phyloP scores from a whole-genome alignment of 2,329 filamentous ascomycete species.

The Chaetomiaceae sp. region DNA sequence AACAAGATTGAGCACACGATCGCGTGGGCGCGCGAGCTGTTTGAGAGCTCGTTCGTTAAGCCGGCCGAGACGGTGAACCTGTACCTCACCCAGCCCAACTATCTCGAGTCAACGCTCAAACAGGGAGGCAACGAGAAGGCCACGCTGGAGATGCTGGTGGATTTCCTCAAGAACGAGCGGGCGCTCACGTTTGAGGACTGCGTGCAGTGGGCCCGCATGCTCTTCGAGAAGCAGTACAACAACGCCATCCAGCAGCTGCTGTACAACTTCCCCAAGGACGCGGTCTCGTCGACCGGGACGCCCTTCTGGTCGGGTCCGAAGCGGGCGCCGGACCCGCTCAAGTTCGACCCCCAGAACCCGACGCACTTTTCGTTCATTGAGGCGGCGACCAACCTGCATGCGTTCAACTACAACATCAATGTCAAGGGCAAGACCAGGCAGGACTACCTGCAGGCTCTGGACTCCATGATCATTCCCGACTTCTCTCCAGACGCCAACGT shows the following conservation, averaged over 20 bases:
- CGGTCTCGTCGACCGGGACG: constrained; percentile 78
- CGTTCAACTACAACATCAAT: constrained; percentile 97
- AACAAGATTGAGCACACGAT: constrained; percentile 99
- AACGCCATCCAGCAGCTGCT: constrained; percentile 93
- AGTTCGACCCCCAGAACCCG: constrained; percentile 78
- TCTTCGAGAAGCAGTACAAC: constrained; percentile 96
- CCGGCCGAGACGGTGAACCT: constrained; percentile 91
- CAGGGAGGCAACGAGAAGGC: constrained; percentile 94
- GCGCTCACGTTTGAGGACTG: constrained; percentile 93
- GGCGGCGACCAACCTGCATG: constrained; percentile 85
- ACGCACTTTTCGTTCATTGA: constrained; percentile 87
- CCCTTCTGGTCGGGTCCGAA: constrained; percentile 98
- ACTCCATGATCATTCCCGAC: constrained; percentile 92
- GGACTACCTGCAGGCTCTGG: constrained; percentile 74
- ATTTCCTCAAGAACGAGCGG: constrained; percentile 88
- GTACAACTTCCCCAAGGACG: constrained; percentile 96
- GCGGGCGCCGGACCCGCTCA: constrained; percentile 86
- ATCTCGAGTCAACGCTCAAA: constrained; percentile 80
- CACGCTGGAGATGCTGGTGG: constrained; percentile 82
- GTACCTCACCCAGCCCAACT: constrained; percentile 88
- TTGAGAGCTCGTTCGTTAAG: constrained; percentile 90
- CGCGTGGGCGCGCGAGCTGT: constrained; percentile 94
- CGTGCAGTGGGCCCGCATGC: constrained; percentile 86
- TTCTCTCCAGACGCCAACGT: constrained; percentile 86
- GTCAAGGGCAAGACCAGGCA: constrained; percentile 66